phyloP scores from a whole-genome alignment of 2,329 filamentous ascomycete species.

The Amauroascus niger region DNA sequence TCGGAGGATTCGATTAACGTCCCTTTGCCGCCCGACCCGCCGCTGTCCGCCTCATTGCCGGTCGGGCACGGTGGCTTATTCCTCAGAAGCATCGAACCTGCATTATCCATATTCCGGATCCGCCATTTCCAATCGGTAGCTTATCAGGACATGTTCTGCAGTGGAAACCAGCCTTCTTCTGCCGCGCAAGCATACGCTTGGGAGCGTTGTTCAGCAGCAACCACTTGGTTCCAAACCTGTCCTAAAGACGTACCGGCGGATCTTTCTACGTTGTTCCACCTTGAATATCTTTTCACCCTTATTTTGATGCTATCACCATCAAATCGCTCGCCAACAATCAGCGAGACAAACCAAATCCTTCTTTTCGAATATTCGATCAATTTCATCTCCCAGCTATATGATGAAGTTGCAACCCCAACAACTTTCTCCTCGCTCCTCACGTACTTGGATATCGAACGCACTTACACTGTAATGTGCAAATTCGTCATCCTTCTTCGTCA shows the following conservation, averaged over 20 bases:
- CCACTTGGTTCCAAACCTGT: constrained; percentile 68
- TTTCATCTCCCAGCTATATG: constrained; percentile 67
- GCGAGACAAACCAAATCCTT: constrained; percentile 64
- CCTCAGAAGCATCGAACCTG: constrained; percentile 54
- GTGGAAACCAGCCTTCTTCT: constrained; percentile 56
- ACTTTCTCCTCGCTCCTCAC: constrained; percentile 61
- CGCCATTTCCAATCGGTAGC: constrained; percentile 78
- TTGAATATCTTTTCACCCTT: constrained; percentile 84
- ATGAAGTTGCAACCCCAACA: constrained; percentile 49
- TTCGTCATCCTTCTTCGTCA: constrained; percentile 47
- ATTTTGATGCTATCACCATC: constrained; percentile 82
- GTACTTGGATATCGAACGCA: constrained; percentile 77
- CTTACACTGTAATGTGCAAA: constrained; percentile 58
- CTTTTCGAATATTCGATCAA: constrained; percentile 79
- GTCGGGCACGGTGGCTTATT: constrained; percentile 37
- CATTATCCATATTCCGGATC: constrained; percentile 68
- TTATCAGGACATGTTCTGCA: constrained; percentile 83
- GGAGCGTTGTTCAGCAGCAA: constrained; percentile 48
- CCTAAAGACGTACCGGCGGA: constrained; percentile 54
- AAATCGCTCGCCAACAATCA: constrained; percentile 57
- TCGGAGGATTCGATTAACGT: constrained; percentile 82
- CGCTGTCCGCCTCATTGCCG: constrained; percentile 41
- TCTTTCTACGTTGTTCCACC: constrained; percentile 68
- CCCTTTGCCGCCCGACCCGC: constrained; percentile 55
- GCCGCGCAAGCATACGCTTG: constrained; percentile 49